Base-by-base conservation (phyloP, 352 stramenopile species). In the Pythium brachiatum region DNA sequence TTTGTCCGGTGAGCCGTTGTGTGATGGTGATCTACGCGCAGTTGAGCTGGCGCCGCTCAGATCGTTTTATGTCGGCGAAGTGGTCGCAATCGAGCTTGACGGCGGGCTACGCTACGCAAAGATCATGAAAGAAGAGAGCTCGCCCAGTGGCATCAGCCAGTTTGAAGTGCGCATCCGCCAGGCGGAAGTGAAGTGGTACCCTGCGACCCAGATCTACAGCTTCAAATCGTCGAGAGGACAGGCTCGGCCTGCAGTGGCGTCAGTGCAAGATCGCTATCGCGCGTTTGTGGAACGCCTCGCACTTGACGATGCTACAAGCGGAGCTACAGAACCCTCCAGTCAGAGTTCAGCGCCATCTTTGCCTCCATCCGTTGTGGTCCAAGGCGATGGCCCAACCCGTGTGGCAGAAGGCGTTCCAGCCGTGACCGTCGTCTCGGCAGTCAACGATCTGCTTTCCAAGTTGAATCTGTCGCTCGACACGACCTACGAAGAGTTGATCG, bases 381-480 rank as follows among this genome's bases (percentile, higher is more conserved):
- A 43, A 15, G 23, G 29, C 32, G 12, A 21, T 31, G 7, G 27
- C 21, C 3, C 5, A 8, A 23, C 8, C 21, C 12, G 21, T 8
- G 6, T 27, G 29, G 23, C 62, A 47, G 26, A 11, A 43, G 60
- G 16, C 6, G 51, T 86, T 23, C 60, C 82, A 2, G 61, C 73
- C 13, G 51, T 72, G 11, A 90, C 78, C 27, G 70, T 93, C 20
- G 68, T 93, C 41, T 79, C 81, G n/a, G 83, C 81, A 2, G 83
- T 93, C 23, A 93, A 94, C 53, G 82, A 92, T 50, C 50, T 93
- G 29, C 66, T 92, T 18, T 76, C 74, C 0, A 78, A 81, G 5
- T 59, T 93, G 39, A 92, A 93, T 47, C 56, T 93, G 44, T 89
- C 78, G 26, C 41, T 94, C 48, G 80, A 84, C 53, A 76, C 72